Percentiles rank a stretch among this genome's conserved stretches.
phyloP scores from a whole-genome alignment of 345 rosid species.

The Luvunga scandens region DNA sequence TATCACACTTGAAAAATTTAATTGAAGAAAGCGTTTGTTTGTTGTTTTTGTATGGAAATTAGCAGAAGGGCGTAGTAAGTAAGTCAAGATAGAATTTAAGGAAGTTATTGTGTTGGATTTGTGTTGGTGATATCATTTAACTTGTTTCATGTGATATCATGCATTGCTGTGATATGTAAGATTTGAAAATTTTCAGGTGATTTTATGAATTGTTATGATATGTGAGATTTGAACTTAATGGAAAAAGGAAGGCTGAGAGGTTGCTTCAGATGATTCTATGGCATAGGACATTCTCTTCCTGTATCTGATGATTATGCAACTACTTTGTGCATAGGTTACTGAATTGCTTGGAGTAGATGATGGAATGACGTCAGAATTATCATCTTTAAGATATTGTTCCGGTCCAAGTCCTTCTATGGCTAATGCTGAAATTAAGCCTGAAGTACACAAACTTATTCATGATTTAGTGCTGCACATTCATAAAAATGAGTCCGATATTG shows the following conservation, averaged over 20 bases:
- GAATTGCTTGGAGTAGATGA: conserved; percentile 47
- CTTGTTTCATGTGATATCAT: not conserved
- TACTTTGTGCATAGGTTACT: conserved; percentile 49
- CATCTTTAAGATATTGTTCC: conserved; percentile 46
- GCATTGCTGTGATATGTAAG: not conserved
- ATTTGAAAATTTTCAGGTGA: not conserved
- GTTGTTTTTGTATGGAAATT: not conserved
- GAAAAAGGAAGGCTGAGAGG: not conserved
- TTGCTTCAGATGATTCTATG: conserved; percentile 1
- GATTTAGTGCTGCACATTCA: conserved; percentile 70
- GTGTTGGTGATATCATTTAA: not conserved
- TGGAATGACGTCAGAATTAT: conserved; percentile 35
- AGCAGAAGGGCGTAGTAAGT: not conserved
- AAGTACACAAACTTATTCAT: conserved; percentile 72
- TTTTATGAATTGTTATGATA: not conserved
- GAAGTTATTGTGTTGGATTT: not conserved
- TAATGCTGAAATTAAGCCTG: conserved; percentile 62
- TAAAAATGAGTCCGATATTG: conserved; percentile 71
- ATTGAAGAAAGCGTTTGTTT: not conserved
- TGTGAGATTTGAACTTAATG: not conserved
- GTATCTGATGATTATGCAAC: conserved; percentile 13
- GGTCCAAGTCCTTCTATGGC: conserved; percentile 60
- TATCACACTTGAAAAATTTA: too few species aligned
- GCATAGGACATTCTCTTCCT: not conserved
- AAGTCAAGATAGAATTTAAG: not conserved